Conservation (phyloP, 306 rosid genomes). For the Styphnolobium japonicum region DNA sequence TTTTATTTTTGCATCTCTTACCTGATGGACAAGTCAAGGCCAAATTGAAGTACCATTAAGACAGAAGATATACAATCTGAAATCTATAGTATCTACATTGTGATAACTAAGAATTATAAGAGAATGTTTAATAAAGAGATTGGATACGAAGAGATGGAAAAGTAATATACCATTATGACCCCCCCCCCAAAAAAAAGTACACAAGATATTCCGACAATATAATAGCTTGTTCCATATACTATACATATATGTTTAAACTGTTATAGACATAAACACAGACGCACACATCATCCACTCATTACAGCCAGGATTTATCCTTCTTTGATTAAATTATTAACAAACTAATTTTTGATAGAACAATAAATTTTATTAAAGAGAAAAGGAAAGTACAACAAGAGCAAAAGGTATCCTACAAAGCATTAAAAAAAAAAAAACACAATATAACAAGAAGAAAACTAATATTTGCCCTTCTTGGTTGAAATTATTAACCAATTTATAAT, state of each 20-base stretch:
- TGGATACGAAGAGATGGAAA: background rate
- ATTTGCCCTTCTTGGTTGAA: no score
- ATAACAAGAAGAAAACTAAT: no score
- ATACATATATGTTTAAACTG: background rate
- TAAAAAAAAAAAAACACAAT: no score
- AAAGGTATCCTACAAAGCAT: no score
- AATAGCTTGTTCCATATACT: background rate
- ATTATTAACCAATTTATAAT: background rate
- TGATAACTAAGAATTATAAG: background rate
- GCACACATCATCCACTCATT: background rate
- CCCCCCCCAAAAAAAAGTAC: background rate
- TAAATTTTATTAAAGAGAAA: background rate
- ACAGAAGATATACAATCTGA: slow-evolving; percentile 2
- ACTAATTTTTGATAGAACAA: background rate
- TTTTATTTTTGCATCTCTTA: slow-evolving; percentile 82
- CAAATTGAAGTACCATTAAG: slow-evolving; percentile 19
- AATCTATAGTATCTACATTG: background rate
- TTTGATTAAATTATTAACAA: background rate
- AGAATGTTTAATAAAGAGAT: background rate
- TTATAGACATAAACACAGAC: background rate
- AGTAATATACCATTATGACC: background rate
- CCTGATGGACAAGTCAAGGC: slow-evolving; percentile 48
- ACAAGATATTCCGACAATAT: background rate
- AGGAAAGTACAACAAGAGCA: background rate
- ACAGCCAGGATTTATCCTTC: background rate